Evolutionary conservation across 2,329 filamentous ascomycete species (phyloP), one percentile per base, ranked within the genome.

Genomic region (Monilinia laxa): DNA sequence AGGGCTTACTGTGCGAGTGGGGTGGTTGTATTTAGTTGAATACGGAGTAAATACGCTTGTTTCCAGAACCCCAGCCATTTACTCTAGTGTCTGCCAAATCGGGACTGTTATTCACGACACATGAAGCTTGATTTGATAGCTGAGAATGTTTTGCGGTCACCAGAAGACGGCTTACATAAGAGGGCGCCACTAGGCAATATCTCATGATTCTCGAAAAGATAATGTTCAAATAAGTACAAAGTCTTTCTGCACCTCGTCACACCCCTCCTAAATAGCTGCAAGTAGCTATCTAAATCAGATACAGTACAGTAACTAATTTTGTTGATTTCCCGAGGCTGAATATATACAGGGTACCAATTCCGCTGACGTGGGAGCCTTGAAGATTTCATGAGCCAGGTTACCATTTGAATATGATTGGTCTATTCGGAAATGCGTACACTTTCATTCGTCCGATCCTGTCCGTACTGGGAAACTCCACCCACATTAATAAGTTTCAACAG

Each of bases 291-390:
- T 42, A 25, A 23, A 38, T 49, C 57, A 42, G 57, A 60, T 60
- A 60, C 42, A 60, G 40, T 59, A 47, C 18, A 25, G n/a, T 31
- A 31, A 35, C 40, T 31, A 47, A 31, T 31, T 59, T 11, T 49
- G 57, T 49, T 49, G 42, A 35, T 49, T 35, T 42, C 28, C 57
- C 42, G 57, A 16, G 57, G 57, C 57, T 59, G 57, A 49, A 60
- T n/a, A 42, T n/a, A 28, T 4, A 28, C 4, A 28, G 28, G 28
- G 28, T 28, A 49, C 57, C 20, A 18, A 35, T 20, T 49, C 42
- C 12, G 57, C 57, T 60, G 57, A 60, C 57, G 57, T 60, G 57
- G 49, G 57, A 60, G 57, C 57, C 42, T 60, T 49, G 31, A 49
- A 49, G 18, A 18, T 16, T 38, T 31, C 28, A 25, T 49, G 9